Evolutionary conservation across 2,329 filamentous ascomycete species (phyloP), one percentile per base, ranked within the genome.

Genomic region (Drechslera avenae): DNA sequence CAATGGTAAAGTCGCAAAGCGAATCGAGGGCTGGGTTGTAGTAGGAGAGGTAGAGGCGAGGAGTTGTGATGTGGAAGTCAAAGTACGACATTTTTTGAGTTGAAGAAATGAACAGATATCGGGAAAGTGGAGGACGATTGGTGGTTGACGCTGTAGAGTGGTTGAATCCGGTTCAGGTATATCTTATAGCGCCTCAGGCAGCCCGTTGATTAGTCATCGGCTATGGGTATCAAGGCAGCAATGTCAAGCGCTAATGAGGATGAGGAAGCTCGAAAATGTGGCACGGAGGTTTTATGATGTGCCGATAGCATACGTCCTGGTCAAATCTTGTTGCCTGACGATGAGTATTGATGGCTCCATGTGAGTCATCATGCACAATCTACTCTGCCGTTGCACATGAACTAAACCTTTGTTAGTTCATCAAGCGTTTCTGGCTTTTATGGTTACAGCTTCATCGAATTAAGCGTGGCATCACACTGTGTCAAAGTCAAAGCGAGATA

Each of bases 41-140:
- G 42, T 63, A 53, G 3, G 57, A 60, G 6, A 67, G 33, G 34
- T 60, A 50, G 12, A 67, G 54, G 2, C 64, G 64, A 0, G 84
- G 84, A 0, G 78, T 83, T 0, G 86, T 88, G 68, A 61, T 73
- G 2, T 89, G 83, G 80, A 89, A 89, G 71, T 86, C 78, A 76
- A 31, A 37, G 26, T 21, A 19, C 34, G 48, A 34, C 52, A 52
- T 52, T 2, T 19, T 31, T n/a, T n/a, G n/a, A n/a, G 5, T 13
- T n/a, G 26, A 28, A 3, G 1, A 4, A 28, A 13, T 28, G 2
- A 28, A 13, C 30, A 1, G 13, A 26, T 18, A 10, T 23, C n/a
- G 16, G 10, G 7, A 12, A 16, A 10, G 33, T 35, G 33, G 26
- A 21, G 16, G 23, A 9, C 32, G 12, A 30, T 3, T 28, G 8